phyloP scores from a whole-genome alignment of 306 rosid genomes.

The Cicer judaicum region DNA sequence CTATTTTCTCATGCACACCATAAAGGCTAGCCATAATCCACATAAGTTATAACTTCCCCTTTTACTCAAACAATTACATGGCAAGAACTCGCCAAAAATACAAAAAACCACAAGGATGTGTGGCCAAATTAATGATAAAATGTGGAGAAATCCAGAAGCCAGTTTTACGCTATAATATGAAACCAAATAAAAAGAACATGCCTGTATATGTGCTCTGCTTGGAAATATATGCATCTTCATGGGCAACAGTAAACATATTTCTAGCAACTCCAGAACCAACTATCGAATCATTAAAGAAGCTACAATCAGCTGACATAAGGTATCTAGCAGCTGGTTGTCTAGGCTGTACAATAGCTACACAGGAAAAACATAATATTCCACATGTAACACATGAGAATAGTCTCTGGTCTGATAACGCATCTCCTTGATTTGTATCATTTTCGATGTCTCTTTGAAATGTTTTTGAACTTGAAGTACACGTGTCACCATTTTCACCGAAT shows the following conservation, averaged over 20 bases:
- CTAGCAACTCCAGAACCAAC: slow-evolving; percentile 70
- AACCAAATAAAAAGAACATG: slow-evolving; percentile 44
- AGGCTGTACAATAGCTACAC: slow-evolving; percentile 92
- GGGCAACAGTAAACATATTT: slow-evolving; percentile 47
- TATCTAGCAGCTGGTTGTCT: slow-evolving; percentile 84
- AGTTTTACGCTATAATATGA: not conserved
- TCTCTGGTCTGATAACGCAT: slow-evolving; percentile 84
- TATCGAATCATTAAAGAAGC: slow-evolving; percentile 85
- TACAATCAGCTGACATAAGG: slow-evolving; percentile 91
- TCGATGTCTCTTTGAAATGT: slow-evolving; percentile 48
- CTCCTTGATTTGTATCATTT: slow-evolving; percentile 53
- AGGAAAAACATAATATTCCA: slow-evolving; percentile 91
- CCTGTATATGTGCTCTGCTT: slow-evolving; percentile 57
- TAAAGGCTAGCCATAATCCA: slow-evolving; percentile 8
- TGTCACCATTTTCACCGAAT: slow-evolving; percentile 50
- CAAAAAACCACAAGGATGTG: not conserved
- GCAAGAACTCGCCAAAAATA: not conserved
- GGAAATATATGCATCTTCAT: slow-evolving; percentile 52
- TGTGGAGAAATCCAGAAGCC: not conserved
- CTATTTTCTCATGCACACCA: slow-evolving; percentile 21
- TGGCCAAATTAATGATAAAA: slow-evolving; percentile 35
- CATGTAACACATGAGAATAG: slow-evolving; percentile 95
- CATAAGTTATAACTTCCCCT: not conserved
- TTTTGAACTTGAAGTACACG: slow-evolving; percentile 55
- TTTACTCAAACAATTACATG: not conserved